A percentile compares a stretch with the other conserved stretches of the same genome.
These are phyloP conservation scores for Canavalia gladiata DNA, from an alignment of 306 rosid genomes.

Conservation along the genomic window DNA sequence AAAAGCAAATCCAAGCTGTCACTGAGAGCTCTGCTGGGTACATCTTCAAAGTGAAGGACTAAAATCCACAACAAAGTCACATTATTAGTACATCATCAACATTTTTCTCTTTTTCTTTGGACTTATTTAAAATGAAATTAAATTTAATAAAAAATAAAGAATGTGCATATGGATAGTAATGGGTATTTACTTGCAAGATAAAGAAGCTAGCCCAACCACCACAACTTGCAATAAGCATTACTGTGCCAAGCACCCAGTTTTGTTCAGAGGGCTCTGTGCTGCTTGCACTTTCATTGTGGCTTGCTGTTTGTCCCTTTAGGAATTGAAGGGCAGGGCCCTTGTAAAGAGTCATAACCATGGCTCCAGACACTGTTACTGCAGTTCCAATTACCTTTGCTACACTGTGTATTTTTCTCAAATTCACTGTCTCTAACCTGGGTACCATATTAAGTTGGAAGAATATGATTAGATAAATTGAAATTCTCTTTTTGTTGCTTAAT, in stretches of 20 bases:
- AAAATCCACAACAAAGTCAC: constrained; percentile 13
- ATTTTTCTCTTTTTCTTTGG: not conserved
- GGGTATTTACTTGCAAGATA: constrained; percentile 72
- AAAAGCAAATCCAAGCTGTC: constrained; percentile 82
- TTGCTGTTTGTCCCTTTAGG: constrained; percentile 49
- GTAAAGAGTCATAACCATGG: constrained; percentile 96
- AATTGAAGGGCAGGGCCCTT: constrained; percentile 80
- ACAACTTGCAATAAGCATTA: constrained; percentile 77
- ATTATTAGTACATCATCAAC: not conserved
- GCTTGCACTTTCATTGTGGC: constrained; percentile 44
- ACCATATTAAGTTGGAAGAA: not conserved
- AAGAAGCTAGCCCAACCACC: constrained; percentile 92
- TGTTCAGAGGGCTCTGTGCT: constrained; percentile 60
- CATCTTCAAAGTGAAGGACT: constrained; percentile 86
- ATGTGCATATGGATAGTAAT: not conserved
- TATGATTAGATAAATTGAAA: constrained; percentile 15
- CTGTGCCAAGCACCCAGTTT: constrained; percentile 81
- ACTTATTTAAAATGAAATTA: not conserved
- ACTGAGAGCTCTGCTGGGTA: constrained; percentile 92
- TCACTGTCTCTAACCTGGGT: constrained; percentile 83
- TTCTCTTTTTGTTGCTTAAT: not conserved
- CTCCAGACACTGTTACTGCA: constrained; percentile 78
- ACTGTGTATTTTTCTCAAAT: constrained; percentile 76
- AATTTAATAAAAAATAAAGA: not conserved
- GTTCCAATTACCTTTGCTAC: constrained; percentile 88